Evolutionary conservation across 306 rosid genomes (phyloP), one percentile per base, ranked within the genome.

Genomic region (Gynostemma pentaphyllum): DNA sequence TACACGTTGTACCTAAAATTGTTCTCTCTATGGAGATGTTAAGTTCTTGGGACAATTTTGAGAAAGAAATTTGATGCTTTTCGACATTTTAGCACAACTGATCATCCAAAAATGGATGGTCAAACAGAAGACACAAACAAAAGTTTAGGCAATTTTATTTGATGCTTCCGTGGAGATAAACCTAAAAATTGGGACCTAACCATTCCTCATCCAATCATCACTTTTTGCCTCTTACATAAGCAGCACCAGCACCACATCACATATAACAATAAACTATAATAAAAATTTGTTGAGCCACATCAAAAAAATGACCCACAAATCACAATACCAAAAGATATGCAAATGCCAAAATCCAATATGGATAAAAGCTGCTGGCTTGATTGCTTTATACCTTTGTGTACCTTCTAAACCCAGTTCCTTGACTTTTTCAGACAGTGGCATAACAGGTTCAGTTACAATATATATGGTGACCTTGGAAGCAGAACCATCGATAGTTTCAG

Each of bases 391-490:
- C 96, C 90, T 92, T 64, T 88, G 94, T 72, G 83, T 84, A 73
- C 95, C 92, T 75, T 84, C 87, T 64, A 94, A 81, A 51, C 90
- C 85, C 71, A 94, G 77, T 75, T 94, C 99, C 74, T 71, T 84
- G 64, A 88, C 83, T 87, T 82, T 94, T 60, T 86, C 95, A 0
- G 94, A 84, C 46, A 88, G 76, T 18, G 90, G 97, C 85, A 88
- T 80, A 48, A 88, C 97, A 68, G 99, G 97, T 78, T 94, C 99
- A 4, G 97, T 94, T 41, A 94, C 99, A 71, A 94, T 86, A 75
- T 94, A 88, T 68, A 94, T 88, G 0, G 87, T 86, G 55, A 86
- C 84, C 88, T 88, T 94, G 36, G 88, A 11, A 48, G 90, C 59
- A 72, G 89, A 78, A 12, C 77, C 87, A 11, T 88, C 99, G 51